A percentile compares a stretch with the other conserved stretches of the same genome.
phyloP scores from a whole-genome alignment of 768 basidiomycete species.

The Tylopilus rubrobrunneus region DNA sequence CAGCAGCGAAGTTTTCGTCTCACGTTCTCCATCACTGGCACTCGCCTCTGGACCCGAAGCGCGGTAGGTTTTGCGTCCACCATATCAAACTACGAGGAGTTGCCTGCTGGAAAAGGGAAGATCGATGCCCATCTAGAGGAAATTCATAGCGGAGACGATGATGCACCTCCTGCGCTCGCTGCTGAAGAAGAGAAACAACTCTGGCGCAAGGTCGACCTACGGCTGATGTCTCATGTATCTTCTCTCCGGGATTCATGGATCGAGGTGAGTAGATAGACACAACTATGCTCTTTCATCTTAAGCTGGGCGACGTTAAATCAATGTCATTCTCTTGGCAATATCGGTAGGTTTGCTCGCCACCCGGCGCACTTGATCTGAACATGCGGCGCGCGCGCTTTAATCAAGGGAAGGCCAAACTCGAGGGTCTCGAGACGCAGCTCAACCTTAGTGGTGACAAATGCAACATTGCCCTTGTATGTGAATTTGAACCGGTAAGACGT shows the following conservation, averaged over 20 bases:
- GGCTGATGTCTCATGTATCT: constrained; percentile 62
- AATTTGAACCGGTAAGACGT: not conserved
- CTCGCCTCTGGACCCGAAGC: not conserved
- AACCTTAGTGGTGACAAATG: constrained; percentile 55
- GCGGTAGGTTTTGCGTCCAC: not conserved
- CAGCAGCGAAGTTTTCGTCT: not conserved
- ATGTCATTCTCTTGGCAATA: constrained; percentile 41
- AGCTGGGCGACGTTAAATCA: not conserved
- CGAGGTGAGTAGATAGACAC: constrained; percentile 41
- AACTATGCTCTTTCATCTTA: not conserved
- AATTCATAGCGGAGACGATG: not conserved
- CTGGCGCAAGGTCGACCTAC: constrained; percentile 55
- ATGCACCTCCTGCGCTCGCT: constrained; percentile 4
- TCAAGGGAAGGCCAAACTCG: constrained; percentile 59
- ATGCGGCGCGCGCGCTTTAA: not conserved
- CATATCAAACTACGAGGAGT: not conserved
- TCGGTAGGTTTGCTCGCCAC: constrained; percentile 36
- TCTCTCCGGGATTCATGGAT: constrained; percentile 61
- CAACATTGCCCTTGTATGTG: constrained; percentile 58
- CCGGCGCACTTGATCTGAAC: not conserved
- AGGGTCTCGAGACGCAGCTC: constrained; percentile 56
- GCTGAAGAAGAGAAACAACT: constrained; percentile 47
- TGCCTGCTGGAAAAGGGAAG: not conserved
- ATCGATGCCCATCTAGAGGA: not conserved
- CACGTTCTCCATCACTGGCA: not conserved